phyloP scores from a whole-genome alignment of 768 basidiomycete species.

The Nidularia pulvinata region DNA sequence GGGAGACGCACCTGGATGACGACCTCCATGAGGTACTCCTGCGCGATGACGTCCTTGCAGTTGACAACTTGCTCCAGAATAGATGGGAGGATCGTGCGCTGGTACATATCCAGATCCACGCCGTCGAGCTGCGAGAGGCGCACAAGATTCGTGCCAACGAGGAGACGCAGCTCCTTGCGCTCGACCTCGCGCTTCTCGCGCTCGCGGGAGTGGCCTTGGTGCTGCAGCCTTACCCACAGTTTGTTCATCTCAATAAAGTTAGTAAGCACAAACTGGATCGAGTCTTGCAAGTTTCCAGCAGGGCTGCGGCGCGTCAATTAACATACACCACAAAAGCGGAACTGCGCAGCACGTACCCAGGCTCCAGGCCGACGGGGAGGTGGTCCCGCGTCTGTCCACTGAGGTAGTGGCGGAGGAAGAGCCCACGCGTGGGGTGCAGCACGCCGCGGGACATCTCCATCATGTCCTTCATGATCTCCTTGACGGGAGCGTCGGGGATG shows the following conservation, averaged over 20 bases:
- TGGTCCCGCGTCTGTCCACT: constrained; percentile 97
- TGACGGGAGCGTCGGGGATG: constrained; percentile 93
- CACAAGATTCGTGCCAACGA: constrained; percentile 98
- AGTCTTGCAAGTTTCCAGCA: constrained; percentile 89
- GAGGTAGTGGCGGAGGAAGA: constrained; percentile 96
- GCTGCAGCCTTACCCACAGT: constrained; percentile 98
- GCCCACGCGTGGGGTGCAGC: constrained; percentile 93
- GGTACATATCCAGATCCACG: constrained; percentile 93
- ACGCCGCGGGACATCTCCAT: constrained; percentile 99
- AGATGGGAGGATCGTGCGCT: constrained; percentile 82
- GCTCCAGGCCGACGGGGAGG: constrained; percentile 83
- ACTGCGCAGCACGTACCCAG: constrained; percentile 57
- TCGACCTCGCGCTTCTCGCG: constrained; percentile 98
- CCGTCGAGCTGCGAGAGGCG: constrained; percentile 95
- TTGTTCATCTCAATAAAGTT: constrained; percentile 99
- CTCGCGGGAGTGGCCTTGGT: constrained; percentile 96
- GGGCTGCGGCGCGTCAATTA: constrained; percentile 48
- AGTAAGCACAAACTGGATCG: constrained; percentile 92
- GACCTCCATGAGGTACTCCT: constrained; percentile 99
- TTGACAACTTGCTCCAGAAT: constrained; percentile 97
- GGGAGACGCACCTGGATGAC: constrained; percentile 84
- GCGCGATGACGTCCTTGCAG: constrained; percentile 98
- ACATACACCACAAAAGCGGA: constrained; percentile 1
- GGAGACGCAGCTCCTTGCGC: constrained; percentile 90
- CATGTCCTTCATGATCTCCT: constrained; percentile 99